These are phyloP conservation scores for Aspergillus arachidicola DNA, from an alignment of 2,329 filamentous ascomycete genomes.

Conservation along the genomic window DNA sequence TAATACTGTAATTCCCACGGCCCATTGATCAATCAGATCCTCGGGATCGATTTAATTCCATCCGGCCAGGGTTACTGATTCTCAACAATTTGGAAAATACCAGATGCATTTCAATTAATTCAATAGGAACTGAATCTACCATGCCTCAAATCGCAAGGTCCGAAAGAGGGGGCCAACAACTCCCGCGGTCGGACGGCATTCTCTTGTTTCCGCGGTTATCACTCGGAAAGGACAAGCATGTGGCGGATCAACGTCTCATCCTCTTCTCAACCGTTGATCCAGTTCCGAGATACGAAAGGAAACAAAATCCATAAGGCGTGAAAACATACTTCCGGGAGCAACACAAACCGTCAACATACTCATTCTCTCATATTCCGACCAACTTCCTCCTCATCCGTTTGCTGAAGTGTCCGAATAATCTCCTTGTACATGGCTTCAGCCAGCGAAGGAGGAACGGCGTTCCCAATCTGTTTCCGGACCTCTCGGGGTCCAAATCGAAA, in stretches of 20 bases:
- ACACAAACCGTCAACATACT: neutral
- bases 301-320: neutral
- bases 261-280: neutral
- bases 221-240: neutral
- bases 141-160: neutral
- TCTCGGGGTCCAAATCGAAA: constrained; percentile 58
- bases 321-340: neutral
- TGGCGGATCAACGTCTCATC: constrained; percentile 3
- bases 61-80: neutral
- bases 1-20: no score
- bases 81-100: neutral
- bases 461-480: constrained; percentile 68
- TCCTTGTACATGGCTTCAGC: constrained; percentile 43
- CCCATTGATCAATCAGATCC: constrained; percentile 1
- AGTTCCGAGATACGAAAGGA: neutral
- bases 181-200: constrained; percentile 16
- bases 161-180: neutral
- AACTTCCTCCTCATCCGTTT: constrained; percentile 36
- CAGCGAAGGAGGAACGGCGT: constrained; percentile 69
- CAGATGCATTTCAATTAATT: neutral
- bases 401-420: constrained; percentile 39
- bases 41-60: neutral
- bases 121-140: neutral
- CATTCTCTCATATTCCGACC: neutral
- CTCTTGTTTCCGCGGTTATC: constrained; percentile 12